These are phyloP conservation scores for Liriodendron chinense DNA, from an alignment of 164 flowering plant genomes.

Conservation along the genomic window DNA sequence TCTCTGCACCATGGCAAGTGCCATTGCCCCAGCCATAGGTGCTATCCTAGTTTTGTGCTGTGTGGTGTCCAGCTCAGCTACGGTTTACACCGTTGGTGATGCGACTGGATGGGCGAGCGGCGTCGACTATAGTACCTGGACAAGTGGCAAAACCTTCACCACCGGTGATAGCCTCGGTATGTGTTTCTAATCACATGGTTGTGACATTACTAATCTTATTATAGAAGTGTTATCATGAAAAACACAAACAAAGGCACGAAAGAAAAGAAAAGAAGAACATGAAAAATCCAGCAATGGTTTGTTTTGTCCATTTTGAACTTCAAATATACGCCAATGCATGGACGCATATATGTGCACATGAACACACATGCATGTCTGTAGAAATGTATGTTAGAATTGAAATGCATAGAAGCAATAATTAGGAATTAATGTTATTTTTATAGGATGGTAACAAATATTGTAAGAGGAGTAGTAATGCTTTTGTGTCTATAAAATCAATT, in stretches of 20 bases:
- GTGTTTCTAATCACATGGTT: not conserved
- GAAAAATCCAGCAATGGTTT: too few relatives aligned
- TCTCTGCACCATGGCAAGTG: not conserved
- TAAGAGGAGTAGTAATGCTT: not conserved
- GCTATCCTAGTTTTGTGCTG: conserved; percentile 12
- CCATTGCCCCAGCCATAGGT: conserved; percentile 1
- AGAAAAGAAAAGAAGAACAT: too few relatives aligned
- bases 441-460: too few relatives aligned
- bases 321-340: too few relatives aligned
- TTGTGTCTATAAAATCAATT: not conserved
- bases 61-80: conserved; percentile 22
- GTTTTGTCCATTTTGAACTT: too few relatives aligned
- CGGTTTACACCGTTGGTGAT: conserved; percentile 45
- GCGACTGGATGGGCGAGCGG: conserved; percentile 36
- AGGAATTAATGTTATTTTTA: too few relatives aligned
- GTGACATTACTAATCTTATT: not conserved
- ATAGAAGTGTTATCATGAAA: too few relatives aligned
- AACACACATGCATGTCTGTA: too few relatives aligned
- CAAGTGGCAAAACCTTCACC: conserved; percentile 34
- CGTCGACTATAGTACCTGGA: conserved; percentile 44
- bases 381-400: too few relatives aligned
- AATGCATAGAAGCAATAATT: too few relatives aligned
- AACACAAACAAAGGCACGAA: too few relatives aligned
- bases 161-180: conserved; percentile 47
- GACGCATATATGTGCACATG: too few relatives aligned